These are phyloP conservation scores for Camellia oleifera DNA, from an alignment of 179 eudicot genomes.

Conservation along the genomic window DNA sequence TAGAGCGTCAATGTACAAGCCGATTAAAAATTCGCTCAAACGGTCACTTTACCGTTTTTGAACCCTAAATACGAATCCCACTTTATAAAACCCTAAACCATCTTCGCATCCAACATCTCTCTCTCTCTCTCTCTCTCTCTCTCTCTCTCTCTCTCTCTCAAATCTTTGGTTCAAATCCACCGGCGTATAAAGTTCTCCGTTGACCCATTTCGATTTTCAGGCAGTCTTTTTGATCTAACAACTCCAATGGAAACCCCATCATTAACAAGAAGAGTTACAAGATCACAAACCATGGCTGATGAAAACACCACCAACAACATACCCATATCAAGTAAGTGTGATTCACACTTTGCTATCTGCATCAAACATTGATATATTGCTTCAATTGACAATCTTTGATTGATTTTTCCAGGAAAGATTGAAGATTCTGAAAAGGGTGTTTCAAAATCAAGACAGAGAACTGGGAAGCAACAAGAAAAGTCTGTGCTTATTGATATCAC, in stretches of 20 bases:
- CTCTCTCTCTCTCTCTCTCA: neutral
- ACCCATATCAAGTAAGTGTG: constrained; percentile 10
- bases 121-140: no score
- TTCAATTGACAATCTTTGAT: neutral
- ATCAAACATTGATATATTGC: neutral
- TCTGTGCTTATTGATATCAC: constrained; percentile 18
- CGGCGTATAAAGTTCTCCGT: neutral
- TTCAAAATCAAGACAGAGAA: constrained; percentile 18
- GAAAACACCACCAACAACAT: constrained; percentile 12
- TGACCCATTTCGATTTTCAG: neutral
- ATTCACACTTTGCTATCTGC: neutral
- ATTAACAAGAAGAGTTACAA: constrained; percentile 20
- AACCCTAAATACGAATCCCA: neutral
- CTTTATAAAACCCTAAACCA: constrained; percentile 1
- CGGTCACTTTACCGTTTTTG: constrained; percentile 9
- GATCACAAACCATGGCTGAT: constrained; percentile 21
- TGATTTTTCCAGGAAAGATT: constrained; percentile 7
- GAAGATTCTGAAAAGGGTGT: constrained; percentile 16
- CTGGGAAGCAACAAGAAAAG: neutral
- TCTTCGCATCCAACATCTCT: neutral
- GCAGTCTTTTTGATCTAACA: neutral
- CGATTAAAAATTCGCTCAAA: neutral
- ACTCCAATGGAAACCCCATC: constrained; percentile 29
- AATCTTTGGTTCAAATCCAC: neutral
- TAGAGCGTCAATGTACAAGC: neutral